These are phyloP conservation scores for sorghum (Sorghum bicolor) DNA, from an alignment of 176 grass and related monocot genomes.

Conservation along the genomic window DNA sequence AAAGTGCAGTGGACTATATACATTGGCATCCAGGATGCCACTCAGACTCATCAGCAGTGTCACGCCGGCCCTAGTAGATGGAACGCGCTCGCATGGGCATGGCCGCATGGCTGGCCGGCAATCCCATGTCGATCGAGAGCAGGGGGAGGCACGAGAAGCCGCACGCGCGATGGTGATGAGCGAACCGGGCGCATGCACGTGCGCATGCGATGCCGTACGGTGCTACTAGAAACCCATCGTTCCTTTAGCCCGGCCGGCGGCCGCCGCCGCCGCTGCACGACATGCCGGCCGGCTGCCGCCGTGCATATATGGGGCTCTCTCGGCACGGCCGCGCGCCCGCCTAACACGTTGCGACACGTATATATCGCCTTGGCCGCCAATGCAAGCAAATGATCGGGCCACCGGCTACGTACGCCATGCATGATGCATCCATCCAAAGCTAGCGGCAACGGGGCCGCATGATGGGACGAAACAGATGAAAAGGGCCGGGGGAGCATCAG, in stretches of 20 bases:
- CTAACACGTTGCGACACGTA: neutral
- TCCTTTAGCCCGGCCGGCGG: neutral
- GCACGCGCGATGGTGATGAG: neutral
- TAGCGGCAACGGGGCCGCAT: neutral
- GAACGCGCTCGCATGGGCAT: no score
- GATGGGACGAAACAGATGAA: neutral
- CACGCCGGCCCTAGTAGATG: no score
- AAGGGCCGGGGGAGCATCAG: neutral
- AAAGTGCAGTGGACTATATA: no score
- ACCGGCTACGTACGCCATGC: no score
- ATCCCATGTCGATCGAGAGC: no score
- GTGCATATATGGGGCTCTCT: neutral
- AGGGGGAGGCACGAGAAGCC: neutral
- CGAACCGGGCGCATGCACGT: neutral
- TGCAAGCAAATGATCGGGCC: neutral
- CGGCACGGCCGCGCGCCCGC: no score
- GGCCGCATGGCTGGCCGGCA: neutral
- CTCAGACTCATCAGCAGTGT: no score
- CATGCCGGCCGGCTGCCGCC: no score
- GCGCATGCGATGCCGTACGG: neutral
- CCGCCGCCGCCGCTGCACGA: neutral
- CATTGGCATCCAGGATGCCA: no score
- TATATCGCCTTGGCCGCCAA: no score
- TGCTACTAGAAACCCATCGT: neutral
- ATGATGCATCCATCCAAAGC: neutral